Conservation (phyloP, 148 eudicot genomes). For the Spergularia marina region DNA sequence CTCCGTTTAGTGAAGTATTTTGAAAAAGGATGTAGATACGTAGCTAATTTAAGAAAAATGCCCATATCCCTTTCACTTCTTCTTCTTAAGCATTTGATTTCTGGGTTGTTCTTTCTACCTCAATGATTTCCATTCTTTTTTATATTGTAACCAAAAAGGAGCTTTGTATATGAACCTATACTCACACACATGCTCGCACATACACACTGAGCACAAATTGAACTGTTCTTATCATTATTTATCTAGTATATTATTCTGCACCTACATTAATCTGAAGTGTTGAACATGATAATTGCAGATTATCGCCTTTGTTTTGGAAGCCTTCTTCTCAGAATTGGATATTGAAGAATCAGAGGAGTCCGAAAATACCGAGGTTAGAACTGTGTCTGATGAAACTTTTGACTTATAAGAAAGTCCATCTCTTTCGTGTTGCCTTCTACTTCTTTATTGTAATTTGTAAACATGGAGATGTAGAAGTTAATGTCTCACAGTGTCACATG, state of each 20-base stretch:
- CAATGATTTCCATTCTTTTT: neutral
- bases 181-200: neutral
- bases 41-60: neutral
- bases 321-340: slow-evolving; percentile 93
- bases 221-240: neutral
- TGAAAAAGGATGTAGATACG: too few species aligned
- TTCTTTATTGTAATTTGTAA: too few species aligned
- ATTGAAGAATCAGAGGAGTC: slow-evolving; percentile 56
- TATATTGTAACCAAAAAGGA: neutral
- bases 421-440: too few species aligned
- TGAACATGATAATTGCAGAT: slow-evolving; percentile 52
- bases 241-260: neutral
- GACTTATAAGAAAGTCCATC: neutral
- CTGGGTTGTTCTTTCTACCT: neutral
- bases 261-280: slow-evolving; percentile 10
- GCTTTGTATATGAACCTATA: neutral
- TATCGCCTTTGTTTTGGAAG: slow-evolving; percentile 93
- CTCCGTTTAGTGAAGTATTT: neutral
- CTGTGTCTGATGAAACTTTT: neutral
- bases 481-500: too few species aligned
- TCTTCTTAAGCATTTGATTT: neutral
- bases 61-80: neutral
- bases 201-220: neutral
- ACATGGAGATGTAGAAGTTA: too few species aligned
- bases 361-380: slow-evolving; percentile 41